phyloP scores from a whole-genome alignment of 2,329 filamentous ascomycete species.

The Penicillium sp. region DNA sequence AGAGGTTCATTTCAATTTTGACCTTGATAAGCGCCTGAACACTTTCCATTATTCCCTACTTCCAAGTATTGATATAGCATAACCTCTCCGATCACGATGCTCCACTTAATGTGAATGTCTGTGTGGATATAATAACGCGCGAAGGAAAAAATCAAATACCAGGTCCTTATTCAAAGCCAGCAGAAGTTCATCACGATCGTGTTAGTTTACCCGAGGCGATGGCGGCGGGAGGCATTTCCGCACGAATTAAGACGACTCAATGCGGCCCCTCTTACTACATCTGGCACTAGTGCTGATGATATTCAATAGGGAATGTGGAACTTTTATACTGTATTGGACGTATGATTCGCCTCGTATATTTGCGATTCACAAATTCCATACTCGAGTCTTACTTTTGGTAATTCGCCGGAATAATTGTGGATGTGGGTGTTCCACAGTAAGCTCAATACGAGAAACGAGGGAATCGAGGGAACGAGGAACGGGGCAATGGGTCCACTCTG shows the following conservation, averaged over 20 bases:
- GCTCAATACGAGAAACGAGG: background rate
- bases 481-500: background rate
- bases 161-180: background rate
- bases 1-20: background rate
- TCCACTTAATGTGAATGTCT: background rate
- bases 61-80: background rate
- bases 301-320: background rate
- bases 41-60: background rate
- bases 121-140: background rate
- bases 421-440: background rate
- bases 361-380: background rate
- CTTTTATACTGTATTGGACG: background rate
- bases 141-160: background rate
- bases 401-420: background rate
- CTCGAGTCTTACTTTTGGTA: background rate
- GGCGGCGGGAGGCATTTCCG: background rate
- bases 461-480: background rate
- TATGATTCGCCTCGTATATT: background rate
- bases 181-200: background rate
- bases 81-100: background rate
- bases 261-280: background rate
- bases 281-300: background rate
- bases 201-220: slow-evolving; percentile 1
- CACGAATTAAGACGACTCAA: background rate
- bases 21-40: background rate